Evolutionary conservation across 2,329 filamentous ascomycete genomes (phyloP).

Genomic region (Aureobasidium pullulans): DNA sequence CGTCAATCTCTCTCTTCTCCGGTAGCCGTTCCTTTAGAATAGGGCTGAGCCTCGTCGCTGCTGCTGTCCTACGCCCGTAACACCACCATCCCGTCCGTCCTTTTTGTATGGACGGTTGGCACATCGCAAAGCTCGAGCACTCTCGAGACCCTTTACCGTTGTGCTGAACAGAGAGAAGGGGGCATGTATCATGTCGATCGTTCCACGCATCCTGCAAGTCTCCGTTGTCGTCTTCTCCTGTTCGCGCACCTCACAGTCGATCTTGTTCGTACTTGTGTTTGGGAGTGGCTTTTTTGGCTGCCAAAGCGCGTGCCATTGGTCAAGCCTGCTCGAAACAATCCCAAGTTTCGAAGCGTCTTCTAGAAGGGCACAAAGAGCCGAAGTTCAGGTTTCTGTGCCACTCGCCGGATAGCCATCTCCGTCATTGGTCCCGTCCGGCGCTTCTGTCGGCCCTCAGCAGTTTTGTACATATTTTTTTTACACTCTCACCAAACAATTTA

Average conservation of each 20-base stretch:
- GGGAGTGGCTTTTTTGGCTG: not conserved
- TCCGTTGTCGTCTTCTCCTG: not conserved
- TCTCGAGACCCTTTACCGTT: conserved; percentile 1
- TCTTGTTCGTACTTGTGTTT: conserved; percentile 8
- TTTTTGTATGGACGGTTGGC: not conserved
- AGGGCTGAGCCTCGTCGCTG: conserved; percentile 5
- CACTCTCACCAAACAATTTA: not conserved
- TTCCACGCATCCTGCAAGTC: not conserved
- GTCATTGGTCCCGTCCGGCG: conserved; percentile 3
- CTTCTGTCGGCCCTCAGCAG: conserved; percentile 8
- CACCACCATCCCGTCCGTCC: not conserved
- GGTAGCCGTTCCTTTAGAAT: not conserved
- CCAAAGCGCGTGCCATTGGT: not conserved
- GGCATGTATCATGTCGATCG: conserved; percentile 10
- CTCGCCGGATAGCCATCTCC: not conserved
- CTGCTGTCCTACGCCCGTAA: not conserved
- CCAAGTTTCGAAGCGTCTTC: conserved; percentile 11
- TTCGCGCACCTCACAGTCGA: not conserved
- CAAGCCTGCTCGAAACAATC: not conserved
- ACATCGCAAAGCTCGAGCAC: not conserved
- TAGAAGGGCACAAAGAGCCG: conserved; percentile 8
- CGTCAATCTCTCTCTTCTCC: conserved; percentile 11
- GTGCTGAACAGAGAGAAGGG: not conserved
- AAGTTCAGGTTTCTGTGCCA: conserved; percentile 1
- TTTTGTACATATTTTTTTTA: not conserved